A percentile compares a stretch with the other conserved stretches of the same genome.
phyloP scores from a whole-genome alignment of 257 asterid species.

The Fraxinus excelsior region DNA sequence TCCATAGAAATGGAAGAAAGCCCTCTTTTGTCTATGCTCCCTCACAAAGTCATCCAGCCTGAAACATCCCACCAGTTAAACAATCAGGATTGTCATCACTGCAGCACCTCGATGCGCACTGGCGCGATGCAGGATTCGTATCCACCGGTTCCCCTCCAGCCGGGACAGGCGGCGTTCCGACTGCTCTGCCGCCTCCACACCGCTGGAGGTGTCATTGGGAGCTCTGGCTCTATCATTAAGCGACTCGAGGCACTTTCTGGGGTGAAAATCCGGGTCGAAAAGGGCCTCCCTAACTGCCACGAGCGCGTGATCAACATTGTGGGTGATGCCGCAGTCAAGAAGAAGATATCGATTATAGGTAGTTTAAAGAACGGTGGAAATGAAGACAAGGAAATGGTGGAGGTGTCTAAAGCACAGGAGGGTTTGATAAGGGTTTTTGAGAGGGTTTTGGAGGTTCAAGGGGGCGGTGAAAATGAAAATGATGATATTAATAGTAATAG shows the following conservation, averaged over 20 bases:
- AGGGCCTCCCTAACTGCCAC: constrained; percentile 39
- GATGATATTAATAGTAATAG: constrained; percentile 13
- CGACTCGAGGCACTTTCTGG: constrained; percentile 47
- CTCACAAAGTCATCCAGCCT: constrained; percentile 25
- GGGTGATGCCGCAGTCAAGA: constrained; percentile 44
- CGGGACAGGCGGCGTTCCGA: constrained; percentile 45
- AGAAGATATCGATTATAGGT: constrained; percentile 22
- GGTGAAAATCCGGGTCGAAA: constrained; percentile 45
- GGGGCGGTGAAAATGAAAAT: constrained; percentile 25
- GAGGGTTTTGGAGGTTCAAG: constrained; percentile 58
- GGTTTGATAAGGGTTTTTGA: constrained; percentile 59
- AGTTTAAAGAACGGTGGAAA: background rate
- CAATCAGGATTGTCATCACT: background rate
- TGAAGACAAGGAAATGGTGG: constrained; percentile 30
- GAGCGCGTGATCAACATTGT: constrained; percentile 57
- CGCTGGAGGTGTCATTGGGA: constrained; percentile 61
- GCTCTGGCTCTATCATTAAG: constrained; percentile 42
- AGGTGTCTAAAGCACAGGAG: constrained; percentile 54
- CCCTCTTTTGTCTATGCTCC: constrained; percentile 2
- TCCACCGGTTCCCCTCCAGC: constrained; percentile 18
- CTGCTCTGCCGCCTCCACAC: constrained; percentile 50
- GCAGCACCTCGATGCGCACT: constrained; percentile 16
- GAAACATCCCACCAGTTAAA: constrained; percentile 19
- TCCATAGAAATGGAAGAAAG: constrained; percentile 25
- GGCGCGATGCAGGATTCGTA: constrained; percentile 14